Base-by-base conservation (phyloP, 1,139 yeast genomes). In the Debaryomyces singareniensis region DNA sequence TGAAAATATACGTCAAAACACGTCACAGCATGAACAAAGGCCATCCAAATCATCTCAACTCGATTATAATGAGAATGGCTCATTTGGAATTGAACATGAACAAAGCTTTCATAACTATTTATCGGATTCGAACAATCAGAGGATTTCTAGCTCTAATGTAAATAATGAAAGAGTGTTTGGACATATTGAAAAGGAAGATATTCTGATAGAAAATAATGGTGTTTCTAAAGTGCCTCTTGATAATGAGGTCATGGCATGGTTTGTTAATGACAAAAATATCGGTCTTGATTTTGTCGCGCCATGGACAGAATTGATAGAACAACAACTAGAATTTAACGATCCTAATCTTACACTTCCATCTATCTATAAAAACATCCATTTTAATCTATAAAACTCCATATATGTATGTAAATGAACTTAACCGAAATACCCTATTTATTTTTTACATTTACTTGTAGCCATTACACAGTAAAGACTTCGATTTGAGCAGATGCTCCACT, bases 281-380 rank as follows among this genome's bases (percentile, higher is more conserved):
- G 95, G 95, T 13, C 62, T 85, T 32, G 94, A 84, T 36, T 85
- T 85, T 44, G 95, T 84, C 21, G 95, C 83, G 26, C 93, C 93
- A 3, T 80, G 93, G 78, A 82, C 94, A 5, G 89, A 82, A 49
- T 80, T 82, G 70, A 73, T 85, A 31, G 95, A 84, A 49, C 84
- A 78, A 40, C 71, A 65, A 37, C 55, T 67, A 42, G 58, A 56
- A 33, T 49, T 53, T 9, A 59, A 58, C 32, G 66, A 57, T 25
- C 9, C 61, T 54, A 29, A 59, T 59, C 36, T 50, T 49, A 30
- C 58, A 59, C 30, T 47, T 5, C 27, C 44, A 16, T 35, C 29
- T 14, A 13, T 23, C 12, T 11, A n/a, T 7, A 18, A 18, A 18
- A 18, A 18, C n/a, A 7, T 18, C 13, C 7, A 11, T 23, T 11